These are phyloP conservation scores for Heterobasidion occidentale DNA, from an alignment of 1,284 basidiomycete species.

Conservation along the genomic window DNA sequence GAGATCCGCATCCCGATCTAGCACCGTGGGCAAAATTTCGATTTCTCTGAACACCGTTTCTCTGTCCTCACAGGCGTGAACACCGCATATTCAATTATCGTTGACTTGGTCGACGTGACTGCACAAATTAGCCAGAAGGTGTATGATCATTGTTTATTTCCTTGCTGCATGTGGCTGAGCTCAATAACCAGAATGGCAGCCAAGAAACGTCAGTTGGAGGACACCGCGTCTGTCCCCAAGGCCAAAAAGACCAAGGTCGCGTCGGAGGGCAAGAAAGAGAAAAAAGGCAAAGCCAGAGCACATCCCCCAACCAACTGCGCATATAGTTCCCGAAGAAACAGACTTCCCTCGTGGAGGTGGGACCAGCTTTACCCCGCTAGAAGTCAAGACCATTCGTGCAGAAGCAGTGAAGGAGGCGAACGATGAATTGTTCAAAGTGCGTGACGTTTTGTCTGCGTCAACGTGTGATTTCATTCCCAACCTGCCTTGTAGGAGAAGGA, in stretches of 20 bases:
- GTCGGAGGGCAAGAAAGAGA: constrained; percentile 19
- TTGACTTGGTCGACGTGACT: too few relatives aligned
- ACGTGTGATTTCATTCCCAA: constrained; percentile 1
- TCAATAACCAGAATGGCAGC: constrained; percentile 1
- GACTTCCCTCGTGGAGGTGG: constrained; percentile 94
- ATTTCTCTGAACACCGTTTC: background rate
- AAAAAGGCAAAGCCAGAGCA: constrained; percentile 13
- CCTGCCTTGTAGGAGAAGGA: constrained; percentile 23
- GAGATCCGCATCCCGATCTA: background rate
- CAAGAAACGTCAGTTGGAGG: constrained; percentile 55
- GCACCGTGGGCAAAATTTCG: background rate
- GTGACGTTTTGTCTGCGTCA: constrained; percentile 13
- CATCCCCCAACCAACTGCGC: constrained; percentile 23
- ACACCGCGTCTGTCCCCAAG: constrained; percentile 35
- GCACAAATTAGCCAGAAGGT: too few relatives aligned
- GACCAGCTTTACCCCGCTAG: constrained; percentile 79
- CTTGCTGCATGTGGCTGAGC: too few relatives aligned
- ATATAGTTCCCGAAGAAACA: constrained; percentile 63
- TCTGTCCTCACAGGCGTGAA: too few relatives aligned
- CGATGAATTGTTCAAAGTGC: constrained; percentile 66
- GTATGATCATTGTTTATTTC: background rate
- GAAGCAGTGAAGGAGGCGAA: constrained; percentile 85
- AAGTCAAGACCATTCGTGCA: constrained; percentile 79
- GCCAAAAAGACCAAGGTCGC: constrained; percentile 47
- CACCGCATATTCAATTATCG: too few relatives aligned